phyloP scores from a whole-genome alignment of 164 flowering plant genomes.

The Kalanchoe fedtschenkoi region DNA sequence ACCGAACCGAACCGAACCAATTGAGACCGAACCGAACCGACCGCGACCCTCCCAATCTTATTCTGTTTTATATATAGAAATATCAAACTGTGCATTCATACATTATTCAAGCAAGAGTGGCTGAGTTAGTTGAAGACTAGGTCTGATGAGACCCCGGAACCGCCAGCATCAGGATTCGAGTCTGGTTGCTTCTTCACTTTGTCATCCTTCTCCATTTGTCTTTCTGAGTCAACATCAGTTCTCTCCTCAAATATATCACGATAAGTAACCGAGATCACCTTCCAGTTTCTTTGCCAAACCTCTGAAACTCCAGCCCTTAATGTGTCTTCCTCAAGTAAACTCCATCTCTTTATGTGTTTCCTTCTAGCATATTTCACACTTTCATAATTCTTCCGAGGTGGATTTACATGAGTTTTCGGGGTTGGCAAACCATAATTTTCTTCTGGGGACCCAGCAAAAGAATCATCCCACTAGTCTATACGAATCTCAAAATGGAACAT shows the following conservation, averaged over 20 bases:
- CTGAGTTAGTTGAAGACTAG: too few species aligned
- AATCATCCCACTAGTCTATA: slow-evolving; percentile 70
- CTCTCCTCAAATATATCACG: slow-evolving; percentile 41
- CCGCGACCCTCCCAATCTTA: too few species aligned
- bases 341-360: slow-evolving; percentile 49
- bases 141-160: too few species aligned
- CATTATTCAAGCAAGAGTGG: too few species aligned
- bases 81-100: not conserved
- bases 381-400: slow-evolving; percentile 41
- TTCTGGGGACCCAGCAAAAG: slow-evolving; percentile 23
- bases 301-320: slow-evolving; percentile 45
- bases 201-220: slow-evolving; percentile 71
- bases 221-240: slow-evolving; percentile 64
- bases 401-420: slow-evolving; percentile 23
- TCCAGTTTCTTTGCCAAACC: slow-evolving; percentile 68
- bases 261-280: slow-evolving; percentile 25
- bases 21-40: too few species aligned
- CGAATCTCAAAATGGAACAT: too few species aligned
- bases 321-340: slow-evolving; percentile 56
- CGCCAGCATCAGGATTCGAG: too few species aligned
- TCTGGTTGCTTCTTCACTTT: not conserved
- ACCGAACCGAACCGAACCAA: too few species aligned
- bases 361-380: slow-evolving; percentile 18
- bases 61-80: too few species aligned
- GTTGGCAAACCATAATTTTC: slow-evolving; percentile 21